Evolutionary conservation across 768 basidiomycete species (phyloP), one percentile per base, ranked within the genome.

Genomic region (Astraeus odoratus): DNA sequence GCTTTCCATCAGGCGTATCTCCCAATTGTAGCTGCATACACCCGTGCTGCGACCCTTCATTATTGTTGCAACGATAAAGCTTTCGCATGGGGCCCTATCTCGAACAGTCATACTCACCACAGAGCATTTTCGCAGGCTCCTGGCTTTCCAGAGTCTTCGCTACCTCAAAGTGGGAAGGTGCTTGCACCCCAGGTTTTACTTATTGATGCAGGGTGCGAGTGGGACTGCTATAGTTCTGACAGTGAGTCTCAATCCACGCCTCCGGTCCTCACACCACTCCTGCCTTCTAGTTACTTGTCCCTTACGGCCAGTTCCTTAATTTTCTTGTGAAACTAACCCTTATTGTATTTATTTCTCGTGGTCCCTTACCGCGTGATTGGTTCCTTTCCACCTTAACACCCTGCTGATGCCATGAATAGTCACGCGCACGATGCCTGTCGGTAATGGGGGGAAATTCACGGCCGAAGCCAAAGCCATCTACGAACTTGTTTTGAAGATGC

Each of bases 181-280:
- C 52, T 83, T 39, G 52, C 66, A 25, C 81, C 83, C 0, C 81
- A 87, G 59, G 85, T 95, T 6, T 71, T 95, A 4, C 76, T 95
- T 25, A 93, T 95, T 50, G 95, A 98, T 55, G 95, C 95, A 1
- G 93, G 94, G 0, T 94, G 93, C 57, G 95, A 98, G 67, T 94
- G 80, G 81, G 59, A 70, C 15, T 74, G 74, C 54, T 83, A 86
- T 51, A 80, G 78, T 3, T 68, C 77, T 0, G 83, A 86, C 59
- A 77, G 83, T 66, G 64, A 69, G 62, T 60, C 12, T 22, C 3
- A 5, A 10, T 39, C 43, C 12, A 22, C 8, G 6, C 26, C 42
- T 22, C 13, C 8, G 10, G 30, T 12, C 5, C n/a, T 12, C 10
- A 12, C 4, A n/a, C 30, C 30, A 13, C n/a, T 3, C 15, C 19